A percentile compares a stretch with the other conserved stretches of the same genome.
Conservation (phyloP, 176 grass and related monocot genomes). For the Secale cereale region DNA sequence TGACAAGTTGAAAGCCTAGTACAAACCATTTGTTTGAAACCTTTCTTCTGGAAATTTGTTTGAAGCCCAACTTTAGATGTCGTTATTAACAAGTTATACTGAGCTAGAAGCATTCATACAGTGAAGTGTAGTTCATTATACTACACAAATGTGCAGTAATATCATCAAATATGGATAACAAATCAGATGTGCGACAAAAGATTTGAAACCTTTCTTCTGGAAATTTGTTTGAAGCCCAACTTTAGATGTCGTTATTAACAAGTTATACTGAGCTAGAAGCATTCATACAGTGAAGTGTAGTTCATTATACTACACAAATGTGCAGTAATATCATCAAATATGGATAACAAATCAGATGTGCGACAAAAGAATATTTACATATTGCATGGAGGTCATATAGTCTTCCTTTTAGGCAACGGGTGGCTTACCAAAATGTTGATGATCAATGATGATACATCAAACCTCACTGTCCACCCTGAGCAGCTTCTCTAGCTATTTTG, state of each 20-base stretch:
- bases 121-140: background rate
- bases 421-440: constrained; percentile 75
- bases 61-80: no score
- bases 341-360: constrained; percentile 4
- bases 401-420: background rate
- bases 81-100: background rate
- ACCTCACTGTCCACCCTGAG: constrained; percentile 75
- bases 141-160: constrained; percentile 35
- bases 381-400: background rate
- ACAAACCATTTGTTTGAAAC: no score
- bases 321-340: constrained; percentile 1
- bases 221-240: no score
- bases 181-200: background rate
- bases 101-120: background rate
- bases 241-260: background rate
- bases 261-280: background rate
- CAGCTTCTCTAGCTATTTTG: constrained; percentile 59
- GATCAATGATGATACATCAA: constrained; percentile 80
- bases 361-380: background rate
- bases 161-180: constrained; percentile 15
- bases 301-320: constrained; percentile 35
- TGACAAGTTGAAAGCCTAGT: background rate
- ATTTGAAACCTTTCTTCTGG: no score
- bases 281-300: background rate
- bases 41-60: no score